Base-by-base conservation (phyloP, 345 rosid genomes). In the Aurinia saxatilis region DNA sequence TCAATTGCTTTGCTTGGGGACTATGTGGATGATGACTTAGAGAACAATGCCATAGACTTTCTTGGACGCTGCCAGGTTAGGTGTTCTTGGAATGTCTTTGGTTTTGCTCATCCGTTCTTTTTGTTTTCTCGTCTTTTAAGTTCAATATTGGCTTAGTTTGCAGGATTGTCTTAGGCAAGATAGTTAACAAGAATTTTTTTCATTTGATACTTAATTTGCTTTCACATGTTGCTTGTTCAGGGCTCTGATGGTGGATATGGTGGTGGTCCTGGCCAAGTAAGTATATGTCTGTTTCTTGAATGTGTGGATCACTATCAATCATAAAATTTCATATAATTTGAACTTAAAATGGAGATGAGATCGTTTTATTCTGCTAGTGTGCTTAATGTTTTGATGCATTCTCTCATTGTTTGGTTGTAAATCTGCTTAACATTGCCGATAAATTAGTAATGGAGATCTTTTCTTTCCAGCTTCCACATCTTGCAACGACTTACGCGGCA, bases 241-340 rank as follows among this genome's bases (percentile, higher is more conserved):
- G 96, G 80, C 27, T 85, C 88, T 17, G 63, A 80, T 75, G 97
- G 99, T 62, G 99, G 99, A 64, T 93, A 81, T 61, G 89, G 88
- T 68, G 99, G 99, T 18, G 99, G 99, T 66, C 99, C 99, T 76
- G 91, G 95, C 65, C 99, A 93, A 96, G 99, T 82, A 80, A 77
- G 93, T 81, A 42, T 17, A 52, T 37, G 33, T 45, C 40, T 63
- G 48, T 30, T 62, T 38, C 39, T 54, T 48, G 1, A 48, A 8
- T 46, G 5, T 48, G 42, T 33, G 23, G 29, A 52, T 54, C 37
- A 37, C 16, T 54, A 21, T 37, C 14, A n/a, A 8, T n/a, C 34
- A 29, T 31, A 16, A 48, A 38, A 10, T n/a, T n/a, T n/a, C n/a
- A n/a, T n/a, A 4, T 57, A 1, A 10, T 1, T 21, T 21, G 4